Evolutionary conservation across 2,329 filamentous ascomycete species (phyloP), one percentile per base, ranked within the genome.

Genomic region (Beauveria bassiana): DNA sequence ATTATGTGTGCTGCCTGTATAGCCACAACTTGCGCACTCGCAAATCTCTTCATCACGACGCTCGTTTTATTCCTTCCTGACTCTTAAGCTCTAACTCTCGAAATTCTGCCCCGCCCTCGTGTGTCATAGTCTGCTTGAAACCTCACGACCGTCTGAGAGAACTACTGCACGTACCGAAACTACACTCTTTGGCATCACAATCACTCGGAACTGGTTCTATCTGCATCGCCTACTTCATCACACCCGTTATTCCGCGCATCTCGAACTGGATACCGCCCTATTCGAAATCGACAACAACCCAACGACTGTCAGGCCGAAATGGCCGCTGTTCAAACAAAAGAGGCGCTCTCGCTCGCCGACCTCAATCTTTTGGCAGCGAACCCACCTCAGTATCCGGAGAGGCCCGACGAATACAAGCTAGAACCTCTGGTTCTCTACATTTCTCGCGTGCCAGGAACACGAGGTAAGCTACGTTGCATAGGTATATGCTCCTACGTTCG

Each of bases 351-450:
- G 51, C 79, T 98, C 50, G 89, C 89, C 59, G 81, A 86, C 59
- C 82, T 99, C 65, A 95, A 91, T 66, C 78, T 83, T 47, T 83
- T 97, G 65, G 93, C 95, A 65, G 84, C 89, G 57, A 91, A 96
- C 69, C 95, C 93, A 47, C 93, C 95, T 52, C 83, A 87, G 68
- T 95, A 96, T 72, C 91, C 91, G 55, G 83, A 88, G 69, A 90
- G 90, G 70, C 89, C 90, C 5, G 84, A 86, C 3, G 86, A 88
- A 66, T 77, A 82, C 68, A 83, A 79, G 65, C 83, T 87, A 65
- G 85, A 91, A 55, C 86, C 91, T 4, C 74, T 98, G 56, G 86
- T 87, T 2, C 82, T 99, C 46, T 99, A 99, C 75, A 96, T 99
- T 66, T 91, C 93, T 42, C 82, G 93, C 66, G 93, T 99, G 0